Conservation (phyloP, 768 basidiomycete genomes). For the Lactarius sp. region DNA sequence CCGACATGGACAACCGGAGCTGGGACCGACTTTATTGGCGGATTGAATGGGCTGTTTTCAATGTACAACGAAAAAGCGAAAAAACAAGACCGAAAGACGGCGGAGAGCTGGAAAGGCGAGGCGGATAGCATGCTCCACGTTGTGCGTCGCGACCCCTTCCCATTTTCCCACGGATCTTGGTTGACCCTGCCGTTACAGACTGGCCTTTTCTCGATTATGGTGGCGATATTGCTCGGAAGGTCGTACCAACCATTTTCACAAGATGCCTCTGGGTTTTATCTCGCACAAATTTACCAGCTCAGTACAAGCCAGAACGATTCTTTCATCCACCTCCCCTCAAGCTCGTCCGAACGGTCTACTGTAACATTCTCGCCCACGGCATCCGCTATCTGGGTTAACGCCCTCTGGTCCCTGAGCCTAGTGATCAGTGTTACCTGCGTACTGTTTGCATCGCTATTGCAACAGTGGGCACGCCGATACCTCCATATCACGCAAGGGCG, state of each 20-base stretch:
- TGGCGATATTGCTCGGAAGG: conserved; percentile 3
- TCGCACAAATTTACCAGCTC: conserved; percentile 5
- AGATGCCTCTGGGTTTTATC: conserved; percentile 10
- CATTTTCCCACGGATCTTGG: too few species aligned
- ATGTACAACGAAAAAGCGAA: conserved; percentile 11
- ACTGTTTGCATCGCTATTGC: conserved; percentile 7
- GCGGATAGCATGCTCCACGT: conserved; percentile 2
- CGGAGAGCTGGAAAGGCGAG: conserved; percentile 8
- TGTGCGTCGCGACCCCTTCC: neutral
- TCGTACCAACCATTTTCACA: conserved; percentile 12
- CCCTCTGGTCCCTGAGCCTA: conserved; percentile 7
- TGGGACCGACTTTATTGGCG: neutral
- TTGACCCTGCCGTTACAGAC: neutral
- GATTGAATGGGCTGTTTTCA: conserved; percentile 4
- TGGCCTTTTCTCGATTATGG: conserved; percentile 8
- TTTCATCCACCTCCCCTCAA: neutral
- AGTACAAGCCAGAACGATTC: neutral
- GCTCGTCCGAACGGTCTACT: neutral
- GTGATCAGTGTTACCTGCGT: neutral
- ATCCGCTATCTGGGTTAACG: neutral
- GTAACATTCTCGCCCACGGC: neutral
- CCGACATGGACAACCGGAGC: too few species aligned
- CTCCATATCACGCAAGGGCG: neutral
- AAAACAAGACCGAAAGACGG: conserved; percentile 8
- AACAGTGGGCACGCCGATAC: conserved; percentile 14